phyloP scores from a whole-genome alignment of 2,329 filamentous ascomycete genomes.

The Cephalotrichum gorgonifer region DNA sequence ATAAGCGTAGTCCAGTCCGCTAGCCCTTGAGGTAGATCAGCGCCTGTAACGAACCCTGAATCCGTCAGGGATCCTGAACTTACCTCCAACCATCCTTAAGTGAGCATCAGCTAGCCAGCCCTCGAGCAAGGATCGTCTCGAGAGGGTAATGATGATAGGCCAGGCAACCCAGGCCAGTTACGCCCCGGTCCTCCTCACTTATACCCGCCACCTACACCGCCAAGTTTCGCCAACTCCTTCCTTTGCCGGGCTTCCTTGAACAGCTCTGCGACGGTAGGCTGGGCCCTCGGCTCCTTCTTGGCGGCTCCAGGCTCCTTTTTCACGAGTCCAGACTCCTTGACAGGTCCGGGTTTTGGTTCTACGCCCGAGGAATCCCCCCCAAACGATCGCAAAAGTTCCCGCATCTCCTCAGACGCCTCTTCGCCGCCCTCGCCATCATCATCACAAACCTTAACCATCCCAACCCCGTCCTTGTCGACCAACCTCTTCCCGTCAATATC shows the following conservation, averaged over 20 bases:
- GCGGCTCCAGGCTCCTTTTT: background rate
- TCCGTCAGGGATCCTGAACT: too few relatives aligned
- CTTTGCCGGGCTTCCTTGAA: slow-evolving; percentile 1
- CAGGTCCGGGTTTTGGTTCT: background rate
- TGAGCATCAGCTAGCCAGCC: too few relatives aligned
- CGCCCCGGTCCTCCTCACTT: too few relatives aligned
- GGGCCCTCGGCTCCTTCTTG: slow-evolving; percentile 1
- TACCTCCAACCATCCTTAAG: too few relatives aligned
- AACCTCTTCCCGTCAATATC: slow-evolving; percentile 57
- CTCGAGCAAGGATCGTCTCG: too few relatives aligned
- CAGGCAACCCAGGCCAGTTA: too few relatives aligned
- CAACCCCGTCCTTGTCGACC: slow-evolving; percentile 54
- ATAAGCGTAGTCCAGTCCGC: too few relatives aligned
- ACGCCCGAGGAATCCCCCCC: background rate
- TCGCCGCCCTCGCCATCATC: slow-evolving; percentile 45
- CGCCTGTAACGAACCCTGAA: too few relatives aligned
- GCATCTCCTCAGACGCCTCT: slow-evolving; percentile 43
- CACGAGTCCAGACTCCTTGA: background rate
- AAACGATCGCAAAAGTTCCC: slow-evolving; percentile 39
- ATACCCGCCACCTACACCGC: background rate
- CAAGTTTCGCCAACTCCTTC: background rate
- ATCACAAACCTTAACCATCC: slow-evolving; percentile 66
- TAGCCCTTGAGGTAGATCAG: too few relatives aligned
- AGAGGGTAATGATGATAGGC: too few relatives aligned
- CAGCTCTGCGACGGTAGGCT: slow-evolving; percentile 9